These are phyloP conservation scores for Chaetomium strumarium DNA, from an alignment of 2,329 filamentous ascomycete species.

Conservation along the genomic window DNA sequence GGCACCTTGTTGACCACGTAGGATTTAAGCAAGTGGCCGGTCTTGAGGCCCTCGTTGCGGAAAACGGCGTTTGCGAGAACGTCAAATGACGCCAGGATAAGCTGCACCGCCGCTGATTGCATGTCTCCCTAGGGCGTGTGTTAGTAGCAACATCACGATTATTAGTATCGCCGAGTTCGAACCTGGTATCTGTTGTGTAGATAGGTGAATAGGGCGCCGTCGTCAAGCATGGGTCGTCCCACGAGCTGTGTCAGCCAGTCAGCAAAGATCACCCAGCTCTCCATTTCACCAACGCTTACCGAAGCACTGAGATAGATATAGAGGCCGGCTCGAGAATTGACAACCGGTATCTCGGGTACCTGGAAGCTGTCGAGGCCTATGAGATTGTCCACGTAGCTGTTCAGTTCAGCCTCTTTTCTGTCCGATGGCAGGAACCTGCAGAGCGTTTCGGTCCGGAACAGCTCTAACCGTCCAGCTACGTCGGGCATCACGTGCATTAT, in stretches of 20 bases:
- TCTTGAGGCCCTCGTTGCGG: slow-evolving; percentile 48
- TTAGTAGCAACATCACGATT: slow-evolving; percentile 18
- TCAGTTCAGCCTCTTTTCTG: slow-evolving; percentile 46
- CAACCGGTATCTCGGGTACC: slow-evolving; percentile 59
- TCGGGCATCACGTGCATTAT: slow-evolving; percentile 52
- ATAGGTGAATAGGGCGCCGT: slow-evolving; percentile 70
- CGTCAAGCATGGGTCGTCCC: slow-evolving; percentile 77
- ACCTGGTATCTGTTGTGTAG: slow-evolving; percentile 80
- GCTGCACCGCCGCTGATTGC: slow-evolving; percentile 69
- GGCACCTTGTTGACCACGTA: slow-evolving; percentile 71
- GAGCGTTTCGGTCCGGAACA: slow-evolving; percentile 53
- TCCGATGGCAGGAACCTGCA: slow-evolving; percentile 49
- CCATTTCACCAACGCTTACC: slow-evolving; percentile 43
- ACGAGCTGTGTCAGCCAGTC: slow-evolving; percentile 57
- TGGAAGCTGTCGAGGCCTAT: slow-evolving; percentile 50
- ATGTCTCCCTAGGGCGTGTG: slow-evolving; percentile 57
- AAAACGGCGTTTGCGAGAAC: slow-evolving; percentile 82
- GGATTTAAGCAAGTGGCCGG: slow-evolving; percentile 71
- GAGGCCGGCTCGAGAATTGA: slow-evolving; percentile 73
- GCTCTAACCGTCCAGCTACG: slow-evolving; percentile 48
- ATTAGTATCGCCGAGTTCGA: slow-evolving; percentile 19
- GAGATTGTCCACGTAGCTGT: slow-evolving; percentile 51
- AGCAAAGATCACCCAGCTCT: slow-evolving; percentile 15
- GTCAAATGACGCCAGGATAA: slow-evolving; percentile 86
- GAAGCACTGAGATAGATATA: slow-evolving; percentile 81